Evolutionary conservation across 2,329 filamentous ascomycete genomes (phyloP).

Genomic region (Diaporthe aspalathi): DNA sequence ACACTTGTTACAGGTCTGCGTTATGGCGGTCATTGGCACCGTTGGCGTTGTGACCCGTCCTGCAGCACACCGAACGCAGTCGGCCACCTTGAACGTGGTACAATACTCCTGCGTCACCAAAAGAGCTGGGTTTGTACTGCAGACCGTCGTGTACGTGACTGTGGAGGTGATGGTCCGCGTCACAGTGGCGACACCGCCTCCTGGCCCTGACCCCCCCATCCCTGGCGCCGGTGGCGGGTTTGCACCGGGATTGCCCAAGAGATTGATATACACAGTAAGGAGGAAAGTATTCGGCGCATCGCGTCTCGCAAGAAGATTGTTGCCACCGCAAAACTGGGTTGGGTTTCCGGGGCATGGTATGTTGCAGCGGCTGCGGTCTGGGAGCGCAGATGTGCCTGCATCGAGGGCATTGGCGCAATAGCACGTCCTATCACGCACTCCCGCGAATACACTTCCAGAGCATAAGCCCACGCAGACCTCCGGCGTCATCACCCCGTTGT

Average conservation of each 20-base stretch:
- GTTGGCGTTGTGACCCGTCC: constrained; percentile 34
- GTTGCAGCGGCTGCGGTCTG: constrained; percentile 50
- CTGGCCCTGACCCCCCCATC: constrained; percentile 42
- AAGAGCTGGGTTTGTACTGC: constrained; percentile 48
- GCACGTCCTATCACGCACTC: constrained; percentile 47
- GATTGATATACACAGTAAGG: constrained; percentile 57
- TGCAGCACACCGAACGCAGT: constrained; percentile 40
- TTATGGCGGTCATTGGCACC: constrained; percentile 46
- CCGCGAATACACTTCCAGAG: constrained; percentile 25
- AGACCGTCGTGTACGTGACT: constrained; percentile 50
- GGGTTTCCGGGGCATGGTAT: constrained; percentile 56
- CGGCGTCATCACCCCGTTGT: constrained; percentile 34
- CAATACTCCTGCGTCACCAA: constrained; percentile 49
- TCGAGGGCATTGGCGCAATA: constrained; percentile 59
- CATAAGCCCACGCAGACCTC: constrained; percentile 35
- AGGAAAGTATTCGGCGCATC: constrained; percentile 49
- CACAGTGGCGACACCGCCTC: constrained; percentile 7
- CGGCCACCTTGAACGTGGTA: constrained; percentile 47
- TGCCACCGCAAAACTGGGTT: constrained; percentile 56
- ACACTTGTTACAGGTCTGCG: constrained; percentile 48
- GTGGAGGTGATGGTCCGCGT: constrained; percentile 43
- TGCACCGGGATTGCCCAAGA: constrained; percentile 44
- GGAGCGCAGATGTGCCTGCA: constrained; percentile 51
- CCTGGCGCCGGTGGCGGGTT: constrained; percentile 50
- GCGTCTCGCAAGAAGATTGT: constrained; percentile 38